These are phyloP conservation scores for Dentipellis sp. DNA, from an alignment of 768 basidiomycete genomes.

Conservation along the genomic window DNA sequence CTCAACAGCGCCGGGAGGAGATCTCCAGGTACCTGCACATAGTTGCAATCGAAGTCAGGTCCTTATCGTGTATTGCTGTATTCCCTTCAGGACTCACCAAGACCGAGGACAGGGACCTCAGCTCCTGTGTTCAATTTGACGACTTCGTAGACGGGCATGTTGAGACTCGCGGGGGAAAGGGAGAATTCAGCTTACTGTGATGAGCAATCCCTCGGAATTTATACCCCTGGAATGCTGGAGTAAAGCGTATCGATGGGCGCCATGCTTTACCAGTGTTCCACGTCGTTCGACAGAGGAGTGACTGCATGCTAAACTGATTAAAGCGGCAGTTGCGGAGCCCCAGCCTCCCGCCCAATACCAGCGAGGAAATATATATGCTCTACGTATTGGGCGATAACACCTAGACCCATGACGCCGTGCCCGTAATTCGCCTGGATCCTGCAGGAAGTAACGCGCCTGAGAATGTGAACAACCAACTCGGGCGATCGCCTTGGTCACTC, in stretches of 20 bases:
- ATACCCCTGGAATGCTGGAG: background rate
- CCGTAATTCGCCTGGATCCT: no score
- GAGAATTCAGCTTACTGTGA: background rate
- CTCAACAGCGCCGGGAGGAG: conserved; percentile 58
- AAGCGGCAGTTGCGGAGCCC: background rate
- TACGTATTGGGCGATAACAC: background rate
- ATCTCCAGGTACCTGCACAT: conserved; percentile 67
- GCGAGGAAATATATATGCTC: background rate
- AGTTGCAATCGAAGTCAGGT: no score
- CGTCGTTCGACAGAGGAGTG: background rate
- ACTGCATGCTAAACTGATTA: background rate
- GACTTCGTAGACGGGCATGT: conserved; percentile 1
- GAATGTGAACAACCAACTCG: no score
- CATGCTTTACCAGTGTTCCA: background rate
- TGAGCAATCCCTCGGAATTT: background rate
- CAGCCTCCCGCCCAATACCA: background rate
- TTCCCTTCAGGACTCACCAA: background rate
- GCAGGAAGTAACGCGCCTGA: no score
- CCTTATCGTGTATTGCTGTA: no score
- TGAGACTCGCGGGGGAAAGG: background rate
- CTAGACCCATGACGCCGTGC: no score
- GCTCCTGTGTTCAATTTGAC: background rate
- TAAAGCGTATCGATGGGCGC: background rate
- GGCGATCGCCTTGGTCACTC: no score
- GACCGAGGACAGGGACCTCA: conserved; percentile 2